A percentile compares a stretch with the other conserved stretches of the same genome.
Conservation (phyloP, 1,284 basidiomycete species). For the Meripilus lineatus region DNA sequence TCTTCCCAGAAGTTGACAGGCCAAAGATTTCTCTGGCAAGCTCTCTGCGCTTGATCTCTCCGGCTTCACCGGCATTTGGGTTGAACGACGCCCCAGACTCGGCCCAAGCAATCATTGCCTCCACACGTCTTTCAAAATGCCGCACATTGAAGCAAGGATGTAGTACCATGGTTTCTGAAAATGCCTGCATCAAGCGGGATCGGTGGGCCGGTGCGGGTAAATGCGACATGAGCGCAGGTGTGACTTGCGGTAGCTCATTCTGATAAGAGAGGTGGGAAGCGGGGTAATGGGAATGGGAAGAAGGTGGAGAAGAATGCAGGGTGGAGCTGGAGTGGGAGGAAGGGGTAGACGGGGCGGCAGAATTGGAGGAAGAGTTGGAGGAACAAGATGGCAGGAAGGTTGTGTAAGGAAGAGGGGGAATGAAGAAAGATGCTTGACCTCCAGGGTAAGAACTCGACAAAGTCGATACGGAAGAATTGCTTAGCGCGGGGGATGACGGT, state of each 20-base stretch:
- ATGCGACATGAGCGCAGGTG: constrained; percentile 31
- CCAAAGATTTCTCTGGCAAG: constrained; percentile 33
- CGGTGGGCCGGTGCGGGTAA: constrained; percentile 36
- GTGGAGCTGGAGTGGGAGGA: constrained; percentile 6
- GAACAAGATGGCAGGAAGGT: constrained; percentile 16
- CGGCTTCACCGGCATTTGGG: background rate
- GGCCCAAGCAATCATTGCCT: constrained; percentile 41
- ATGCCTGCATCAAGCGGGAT: constrained; percentile 31
- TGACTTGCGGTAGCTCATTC: constrained; percentile 29
- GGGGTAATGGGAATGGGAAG: constrained; percentile 11
- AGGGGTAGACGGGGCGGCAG: constrained; percentile 2
- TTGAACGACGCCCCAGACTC: constrained; percentile 9
- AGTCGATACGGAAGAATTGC: background rate
- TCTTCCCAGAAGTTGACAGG: constrained; percentile 12
- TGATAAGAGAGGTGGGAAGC: constrained; percentile 1
- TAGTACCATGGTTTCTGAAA: constrained; percentile 42
- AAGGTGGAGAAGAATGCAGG: constrained; percentile 5
- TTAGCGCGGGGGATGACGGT: constrained; percentile 10
- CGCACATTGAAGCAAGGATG: constrained; percentile 48
- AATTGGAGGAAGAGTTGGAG: constrained; percentile 6
- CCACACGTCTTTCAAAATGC: constrained; percentile 42
- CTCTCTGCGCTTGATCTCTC: constrained; percentile 18
- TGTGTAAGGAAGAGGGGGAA: constrained; percentile 13
- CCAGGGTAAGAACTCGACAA: background rate
- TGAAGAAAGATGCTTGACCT: constrained; percentile 14